phyloP scores from a whole-genome alignment of 179 eudicot species.

The Silene coronaria region DNA sequence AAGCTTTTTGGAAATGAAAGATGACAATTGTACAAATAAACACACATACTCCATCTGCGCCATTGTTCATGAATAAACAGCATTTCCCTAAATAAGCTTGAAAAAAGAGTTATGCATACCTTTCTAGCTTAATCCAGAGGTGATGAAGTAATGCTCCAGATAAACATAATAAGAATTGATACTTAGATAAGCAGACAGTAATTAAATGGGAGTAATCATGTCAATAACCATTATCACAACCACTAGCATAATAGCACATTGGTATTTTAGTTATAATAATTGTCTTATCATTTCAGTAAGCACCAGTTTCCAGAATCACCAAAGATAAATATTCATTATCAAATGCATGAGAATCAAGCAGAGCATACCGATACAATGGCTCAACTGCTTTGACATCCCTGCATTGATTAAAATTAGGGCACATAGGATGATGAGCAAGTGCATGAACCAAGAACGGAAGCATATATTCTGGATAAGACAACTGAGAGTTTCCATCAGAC shows the following conservation, averaged over 20 bases:
- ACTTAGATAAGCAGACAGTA: slow-evolving; percentile 8
- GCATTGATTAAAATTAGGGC: slow-evolving; percentile 67
- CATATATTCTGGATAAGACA: slow-evolving; percentile 68
- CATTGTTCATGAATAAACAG: not conserved
- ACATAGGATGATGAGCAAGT: slow-evolving; percentile 81
- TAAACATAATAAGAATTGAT: not conserved
- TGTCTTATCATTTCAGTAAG: not conserved
- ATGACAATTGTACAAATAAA: not conserved
- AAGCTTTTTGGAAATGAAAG: not conserved
- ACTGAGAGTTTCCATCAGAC: slow-evolving; percentile 46
- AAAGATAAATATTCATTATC: not conserved
- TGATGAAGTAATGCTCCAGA: not conserved
- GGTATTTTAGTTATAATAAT: not conserved
- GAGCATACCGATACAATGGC: slow-evolving; percentile 63
- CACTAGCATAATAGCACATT: not conserved
- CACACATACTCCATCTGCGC: not conserved
- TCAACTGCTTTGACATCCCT: slow-evolving; percentile 75
- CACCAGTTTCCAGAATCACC: slow-evolving; percentile 1
- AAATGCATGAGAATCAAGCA: not conserved
- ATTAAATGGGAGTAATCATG: not conserved
- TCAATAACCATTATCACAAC: not conserved
- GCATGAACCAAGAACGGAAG: slow-evolving; percentile 77
- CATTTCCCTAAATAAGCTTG: not conserved
- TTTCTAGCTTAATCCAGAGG: not conserved
- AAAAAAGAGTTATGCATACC: not conserved